Evolutionary conservation across 441 rosid species (phyloP).

Genomic region (Corymbia citriodora): DNA sequence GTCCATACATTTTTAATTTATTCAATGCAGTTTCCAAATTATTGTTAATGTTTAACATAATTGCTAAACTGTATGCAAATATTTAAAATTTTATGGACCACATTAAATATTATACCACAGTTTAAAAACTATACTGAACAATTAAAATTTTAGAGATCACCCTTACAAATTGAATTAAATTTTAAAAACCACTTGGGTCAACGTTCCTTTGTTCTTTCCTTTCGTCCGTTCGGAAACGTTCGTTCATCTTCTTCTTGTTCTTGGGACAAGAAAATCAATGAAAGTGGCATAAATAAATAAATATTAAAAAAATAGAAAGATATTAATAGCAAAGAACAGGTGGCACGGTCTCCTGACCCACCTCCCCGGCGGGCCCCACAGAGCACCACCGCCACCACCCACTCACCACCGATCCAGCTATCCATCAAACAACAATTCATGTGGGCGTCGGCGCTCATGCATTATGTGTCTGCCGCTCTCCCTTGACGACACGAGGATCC

Average conservation of each 20-base stretch:
- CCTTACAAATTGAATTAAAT: too few relatives aligned
- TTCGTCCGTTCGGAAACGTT: too few relatives aligned
- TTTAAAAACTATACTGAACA: too few relatives aligned
- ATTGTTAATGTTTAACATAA: background rate
- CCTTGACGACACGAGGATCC: background rate
- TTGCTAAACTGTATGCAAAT: background rate
- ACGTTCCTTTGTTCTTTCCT: too few relatives aligned
- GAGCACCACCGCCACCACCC: background rate
- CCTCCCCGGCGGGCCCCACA: background rate
- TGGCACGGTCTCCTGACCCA: background rate
- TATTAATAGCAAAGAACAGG: background rate
- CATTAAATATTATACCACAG: too few relatives aligned
- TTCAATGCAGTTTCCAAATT: fast-evolving
- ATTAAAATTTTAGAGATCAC: too few relatives aligned
- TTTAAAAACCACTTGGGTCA: too few relatives aligned
- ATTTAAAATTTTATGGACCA: background rate
- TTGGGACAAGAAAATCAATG: background rate
- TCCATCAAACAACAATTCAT: background rate
- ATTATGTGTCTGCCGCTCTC: background rate
- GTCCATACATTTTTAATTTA: fast-evolving
- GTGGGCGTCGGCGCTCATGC: background rate
- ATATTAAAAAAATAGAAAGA: fast-evolving
- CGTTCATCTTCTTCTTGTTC: background rate
- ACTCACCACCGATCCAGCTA: background rate
- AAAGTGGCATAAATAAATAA: background rate